Conservation (phyloP, 139 green algal species). For the Chlorella sp. region DNA sequence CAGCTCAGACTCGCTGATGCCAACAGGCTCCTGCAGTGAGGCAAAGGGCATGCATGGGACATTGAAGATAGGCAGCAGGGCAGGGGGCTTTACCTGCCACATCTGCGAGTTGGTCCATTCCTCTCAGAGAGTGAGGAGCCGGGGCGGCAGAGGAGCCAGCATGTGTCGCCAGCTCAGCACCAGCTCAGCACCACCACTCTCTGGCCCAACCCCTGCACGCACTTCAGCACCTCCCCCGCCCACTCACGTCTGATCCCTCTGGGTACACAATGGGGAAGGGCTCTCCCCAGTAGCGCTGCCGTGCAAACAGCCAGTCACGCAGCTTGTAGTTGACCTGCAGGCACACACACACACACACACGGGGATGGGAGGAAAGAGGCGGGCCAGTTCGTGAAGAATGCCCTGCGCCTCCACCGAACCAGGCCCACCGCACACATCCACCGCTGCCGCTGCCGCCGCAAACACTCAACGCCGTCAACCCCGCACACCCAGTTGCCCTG, state of each 20-base stretch:
- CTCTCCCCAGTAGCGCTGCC: slow-evolving; percentile 99
- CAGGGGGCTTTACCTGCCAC: background rate
- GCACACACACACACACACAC: background rate
- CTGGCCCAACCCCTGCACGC: background rate
- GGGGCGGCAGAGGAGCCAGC: no score
- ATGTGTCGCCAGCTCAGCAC: background rate
- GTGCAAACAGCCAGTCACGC: slow-evolving; percentile 98
- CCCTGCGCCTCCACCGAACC: no score
- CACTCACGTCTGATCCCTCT: slow-evolving; percentile 61
- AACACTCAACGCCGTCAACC: no score
- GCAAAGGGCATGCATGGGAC: background rate
- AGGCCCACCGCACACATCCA: no score
- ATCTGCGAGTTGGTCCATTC: background rate
- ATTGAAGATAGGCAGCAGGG: background rate
- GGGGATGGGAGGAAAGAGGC: no score
- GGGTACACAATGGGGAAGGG: slow-evolving; percentile 96
- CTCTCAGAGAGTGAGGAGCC: no score
- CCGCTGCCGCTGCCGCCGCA: no score
- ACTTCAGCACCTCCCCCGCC: background rate
- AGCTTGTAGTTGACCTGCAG: slow-evolving; percentile 97
- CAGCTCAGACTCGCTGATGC: slow-evolving; percentile 83
- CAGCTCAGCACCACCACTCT: background rate
- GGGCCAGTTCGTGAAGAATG: no score
- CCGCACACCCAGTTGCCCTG: no score
- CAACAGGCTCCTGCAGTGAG: slow-evolving; percentile 56